Conservation (phyloP, 345 rosid species). For the Euphorbia peplus region DNA sequence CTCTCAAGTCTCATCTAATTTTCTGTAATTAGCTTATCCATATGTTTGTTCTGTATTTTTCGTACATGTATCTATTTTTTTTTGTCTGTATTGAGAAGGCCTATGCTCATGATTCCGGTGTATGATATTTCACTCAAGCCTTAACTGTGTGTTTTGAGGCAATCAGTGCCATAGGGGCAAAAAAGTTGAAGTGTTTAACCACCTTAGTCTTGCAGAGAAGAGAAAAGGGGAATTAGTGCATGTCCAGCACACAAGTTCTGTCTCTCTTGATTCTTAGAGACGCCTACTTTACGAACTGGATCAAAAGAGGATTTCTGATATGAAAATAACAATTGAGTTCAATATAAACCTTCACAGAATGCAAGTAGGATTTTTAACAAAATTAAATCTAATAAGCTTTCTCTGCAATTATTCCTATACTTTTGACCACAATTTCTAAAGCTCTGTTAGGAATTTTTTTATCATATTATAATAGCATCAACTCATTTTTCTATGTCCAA, state of each 20-base stretch:
- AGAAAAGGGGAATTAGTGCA: neutral
- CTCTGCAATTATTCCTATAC: slow-evolving; percentile 52
- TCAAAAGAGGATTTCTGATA: neutral
- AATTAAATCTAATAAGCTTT: slow-evolving; percentile 13
- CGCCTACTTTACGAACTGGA: neutral
- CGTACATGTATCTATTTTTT: slow-evolving; percentile 4
- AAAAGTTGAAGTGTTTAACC: too few species aligned
- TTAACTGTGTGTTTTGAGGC: neutral
- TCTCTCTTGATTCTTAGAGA: neutral
- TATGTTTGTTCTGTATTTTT: neutral
- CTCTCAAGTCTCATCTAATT: slow-evolving; percentile 7
- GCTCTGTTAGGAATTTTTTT: neutral
- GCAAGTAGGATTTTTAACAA: neutral
- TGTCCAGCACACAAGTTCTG: neutral
- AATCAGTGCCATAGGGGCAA: neutral
- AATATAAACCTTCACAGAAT: neutral
- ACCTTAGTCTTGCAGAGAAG: slow-evolving; percentile 1
- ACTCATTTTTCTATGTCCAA: too few species aligned
- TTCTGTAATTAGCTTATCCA: slow-evolving; percentile 6
- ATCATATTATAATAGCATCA: neutral
- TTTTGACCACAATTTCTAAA: slow-evolving; percentile 35
- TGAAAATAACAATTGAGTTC: neutral
- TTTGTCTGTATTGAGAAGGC: neutral
- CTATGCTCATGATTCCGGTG: neutral
- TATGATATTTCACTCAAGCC: neutral